phyloP scores from a whole-genome alignment of 1,284 basidiomycete species.

The Phylloboletellus chloephorus region DNA sequence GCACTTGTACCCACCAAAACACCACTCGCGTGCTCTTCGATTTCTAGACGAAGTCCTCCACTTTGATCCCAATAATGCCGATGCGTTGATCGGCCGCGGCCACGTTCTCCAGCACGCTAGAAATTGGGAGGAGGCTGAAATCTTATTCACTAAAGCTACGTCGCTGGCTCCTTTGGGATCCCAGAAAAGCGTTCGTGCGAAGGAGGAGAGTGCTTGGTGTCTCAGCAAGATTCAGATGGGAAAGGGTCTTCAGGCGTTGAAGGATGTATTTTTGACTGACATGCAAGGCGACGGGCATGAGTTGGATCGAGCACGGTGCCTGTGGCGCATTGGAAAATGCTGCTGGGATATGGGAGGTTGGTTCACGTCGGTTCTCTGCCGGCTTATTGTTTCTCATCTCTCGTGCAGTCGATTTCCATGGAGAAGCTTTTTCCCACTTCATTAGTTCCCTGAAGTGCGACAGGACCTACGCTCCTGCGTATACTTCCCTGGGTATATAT shows the following conservation, averaged over 20 bases:
- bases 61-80: constrained; percentile 56
- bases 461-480: constrained; percentile 81
- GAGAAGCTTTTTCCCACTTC: constrained; percentile 76
- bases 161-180: constrained; percentile 43
- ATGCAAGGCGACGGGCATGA: constrained; percentile 49
- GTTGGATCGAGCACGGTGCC: constrained; percentile 66
- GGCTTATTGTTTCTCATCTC: constrained; percentile 7
- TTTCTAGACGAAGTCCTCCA: constrained; percentile 71
- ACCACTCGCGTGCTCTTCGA: constrained; percentile 74
- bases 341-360: constrained; percentile 73
- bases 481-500: constrained; percentile 90
- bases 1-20: constrained; percentile 84
- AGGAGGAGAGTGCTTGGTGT: constrained; percentile 88
- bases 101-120: constrained; percentile 64
- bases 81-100: constrained; percentile 70
- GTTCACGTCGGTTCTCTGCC: constrained; percentile 21
- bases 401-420: constrained; percentile 38
- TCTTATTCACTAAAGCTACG: constrained; percentile 54
- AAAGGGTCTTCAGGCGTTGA: constrained; percentile 52
- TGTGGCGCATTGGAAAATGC: constrained; percentile 81
- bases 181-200: constrained; percentile 58
- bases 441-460: constrained; percentile 79
- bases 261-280: constrained; percentile 51
- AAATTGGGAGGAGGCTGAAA: constrained; percentile 69
- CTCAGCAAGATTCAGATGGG: constrained; percentile 53